Conservation (phyloP, 768 basidiomycete genomes). For the Serendipita sp. region DNA sequence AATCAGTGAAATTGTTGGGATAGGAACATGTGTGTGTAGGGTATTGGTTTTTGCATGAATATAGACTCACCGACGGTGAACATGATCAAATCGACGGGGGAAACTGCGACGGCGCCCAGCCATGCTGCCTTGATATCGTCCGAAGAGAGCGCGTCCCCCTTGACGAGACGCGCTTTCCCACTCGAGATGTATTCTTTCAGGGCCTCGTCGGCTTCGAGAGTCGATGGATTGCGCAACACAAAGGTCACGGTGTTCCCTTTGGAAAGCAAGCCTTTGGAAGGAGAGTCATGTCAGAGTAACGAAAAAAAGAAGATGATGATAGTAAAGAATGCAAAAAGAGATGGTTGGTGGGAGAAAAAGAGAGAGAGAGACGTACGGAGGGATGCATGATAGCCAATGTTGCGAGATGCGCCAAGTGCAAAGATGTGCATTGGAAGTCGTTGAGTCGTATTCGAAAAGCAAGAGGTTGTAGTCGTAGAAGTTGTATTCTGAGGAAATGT, state of each 20-base stretch:
- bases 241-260: constrained; percentile 47
- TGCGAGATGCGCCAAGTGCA: constrained; percentile 25
- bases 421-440: constrained; percentile 20
- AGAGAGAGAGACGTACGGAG: constrained; percentile 11
- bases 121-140: constrained; percentile 39
- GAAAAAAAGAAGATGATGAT: no score
- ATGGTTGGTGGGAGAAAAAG: no score
- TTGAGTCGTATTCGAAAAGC: neutral
- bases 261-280: constrained; percentile 22
- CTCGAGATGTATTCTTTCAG: constrained; percentile 37
- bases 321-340: no score
- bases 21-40: no score
- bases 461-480: no score
- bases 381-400: constrained; percentile 25
- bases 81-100: constrained; percentile 36
- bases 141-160: constrained; percentile 44
- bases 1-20: no score
- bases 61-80: constrained; percentile 42
- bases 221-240: constrained; percentile 35
- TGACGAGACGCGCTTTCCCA: constrained; percentile 37
- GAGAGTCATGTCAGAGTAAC: neutral
- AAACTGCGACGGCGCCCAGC: constrained; percentile 19
- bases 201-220: constrained; percentile 37
- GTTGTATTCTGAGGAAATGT: no score
- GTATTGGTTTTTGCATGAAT: no score